Conservation (phyloP, 78 protist species). For the Protostelium mycophagum region DNA sequence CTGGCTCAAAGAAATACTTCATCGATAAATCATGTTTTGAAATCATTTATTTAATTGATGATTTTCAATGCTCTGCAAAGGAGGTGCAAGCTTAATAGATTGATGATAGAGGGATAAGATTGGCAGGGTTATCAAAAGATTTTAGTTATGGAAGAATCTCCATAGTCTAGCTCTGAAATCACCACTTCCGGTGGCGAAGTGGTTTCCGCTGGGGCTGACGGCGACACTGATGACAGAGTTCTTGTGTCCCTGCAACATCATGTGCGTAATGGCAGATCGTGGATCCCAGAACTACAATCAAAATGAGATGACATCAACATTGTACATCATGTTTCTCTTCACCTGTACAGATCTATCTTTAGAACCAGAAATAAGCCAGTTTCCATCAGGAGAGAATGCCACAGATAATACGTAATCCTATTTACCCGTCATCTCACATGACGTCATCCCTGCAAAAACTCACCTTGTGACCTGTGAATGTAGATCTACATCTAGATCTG, state of each 20-base stretch:
- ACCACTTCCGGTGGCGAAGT: conserved; percentile 82
- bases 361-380: conserved; percentile 81
- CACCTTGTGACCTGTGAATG: conserved; percentile 71
- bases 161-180: conserved; percentile 72
- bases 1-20: too few relatives aligned
- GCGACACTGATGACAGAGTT: conserved; percentile 80
- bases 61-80: too few relatives aligned
- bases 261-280: conserved; percentile 29
- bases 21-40: too few relatives aligned
- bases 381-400: conserved; percentile 76
- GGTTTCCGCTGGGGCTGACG: conserved; percentile 44
- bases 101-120: too few relatives aligned
- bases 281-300: conserved; percentile 86
- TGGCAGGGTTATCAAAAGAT: too few relatives aligned
- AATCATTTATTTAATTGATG: too few relatives aligned
- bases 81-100: too few relatives aligned
- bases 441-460: background rate
- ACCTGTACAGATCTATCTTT: conserved; percentile 75
- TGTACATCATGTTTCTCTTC: background rate
- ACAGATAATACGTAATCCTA: conserved; percentile 79
- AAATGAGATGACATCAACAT: too few relatives aligned
- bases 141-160: conserved; percentile 17
- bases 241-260: conserved; percentile 77
- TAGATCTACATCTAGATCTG: conserved; percentile 60
- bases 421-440: background rate